phyloP scores from a whole-genome alignment of 805 yeast genomes.

The Spencermartinsiella europaea region DNA sequence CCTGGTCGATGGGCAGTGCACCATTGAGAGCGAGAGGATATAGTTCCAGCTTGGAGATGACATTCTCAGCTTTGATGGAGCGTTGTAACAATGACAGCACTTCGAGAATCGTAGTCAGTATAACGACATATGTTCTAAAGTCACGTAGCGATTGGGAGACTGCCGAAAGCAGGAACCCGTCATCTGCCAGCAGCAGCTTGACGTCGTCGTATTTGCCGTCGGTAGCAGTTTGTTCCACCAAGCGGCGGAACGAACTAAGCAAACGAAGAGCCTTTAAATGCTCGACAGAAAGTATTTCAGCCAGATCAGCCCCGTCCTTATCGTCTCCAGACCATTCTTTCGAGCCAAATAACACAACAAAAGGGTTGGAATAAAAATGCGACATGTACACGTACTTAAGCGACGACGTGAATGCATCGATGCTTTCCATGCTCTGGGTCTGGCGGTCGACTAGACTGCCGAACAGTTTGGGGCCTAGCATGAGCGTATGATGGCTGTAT shows the following conservation, averaged over 20 bases:
- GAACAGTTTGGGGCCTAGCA: conserved; percentile 24
- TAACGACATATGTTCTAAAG: neutral
- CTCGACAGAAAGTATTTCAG: conserved; percentile 9
- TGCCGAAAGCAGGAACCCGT: conserved; percentile 11
- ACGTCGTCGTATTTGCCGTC: conserved; percentile 11
- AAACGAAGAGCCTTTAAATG: conserved; percentile 29
- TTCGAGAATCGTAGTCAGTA: neutral
- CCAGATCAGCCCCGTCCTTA: neutral
- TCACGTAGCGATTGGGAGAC: neutral
- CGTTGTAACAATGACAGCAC: neutral
- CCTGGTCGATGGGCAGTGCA: neutral
- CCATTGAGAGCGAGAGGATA: neutral
- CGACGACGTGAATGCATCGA: conserved; percentile 22
- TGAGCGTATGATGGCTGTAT: conserved; percentile 5
- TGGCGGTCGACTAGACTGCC: conserved; percentile 19
- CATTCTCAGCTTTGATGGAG: neutral
- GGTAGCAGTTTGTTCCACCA: conserved; percentile 19
- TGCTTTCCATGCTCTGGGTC: conserved; percentile 20
- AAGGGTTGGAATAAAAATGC: conserved; percentile 35
- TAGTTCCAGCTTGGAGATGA: neutral
- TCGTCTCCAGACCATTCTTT: conserved; percentile 4
- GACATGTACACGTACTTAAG: conserved; percentile 32
- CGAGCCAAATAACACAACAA: conserved; percentile 20
- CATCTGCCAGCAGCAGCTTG: conserved; percentile 19
- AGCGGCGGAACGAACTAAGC: conserved; percentile 34